These are phyloP conservation scores for Daldinia bambusicola DNA, from an alignment of 495 filamentous ascomycete species.

Conservation along the genomic window DNA sequence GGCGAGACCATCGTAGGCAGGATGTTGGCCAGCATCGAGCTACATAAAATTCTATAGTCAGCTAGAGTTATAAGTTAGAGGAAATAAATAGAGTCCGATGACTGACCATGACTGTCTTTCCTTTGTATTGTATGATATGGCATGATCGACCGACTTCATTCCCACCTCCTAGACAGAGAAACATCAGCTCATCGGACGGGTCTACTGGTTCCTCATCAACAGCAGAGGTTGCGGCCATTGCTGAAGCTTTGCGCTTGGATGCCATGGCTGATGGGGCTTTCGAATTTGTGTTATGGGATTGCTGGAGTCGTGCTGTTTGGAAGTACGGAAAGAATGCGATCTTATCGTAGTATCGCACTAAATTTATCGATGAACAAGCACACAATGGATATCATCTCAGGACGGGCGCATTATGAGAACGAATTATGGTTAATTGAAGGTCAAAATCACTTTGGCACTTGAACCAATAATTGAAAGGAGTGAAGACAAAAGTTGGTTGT, in stretches of 20 bases:
- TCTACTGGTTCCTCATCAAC: conserved; percentile 75
- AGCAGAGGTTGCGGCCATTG: conserved; percentile 62
- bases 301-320: not conserved
- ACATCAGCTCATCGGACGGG: conserved; percentile 87
- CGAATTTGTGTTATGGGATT: not conserved
- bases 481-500: not conserved
- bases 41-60: conserved; percentile 49
- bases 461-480: conserved; percentile 3
- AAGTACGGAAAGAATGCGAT: conserved; percentile 7
- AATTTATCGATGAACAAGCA: not conserved
- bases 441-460: not conserved
- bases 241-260: conserved; percentile 77
- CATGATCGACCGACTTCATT: conserved; percentile 98
- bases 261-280: conserved; percentile 64
- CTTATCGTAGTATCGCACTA: not conserved
- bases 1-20: conserved; percentile 94
- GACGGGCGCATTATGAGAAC: conserved; percentile 1
- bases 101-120: conserved; percentile 96
- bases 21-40: conserved; percentile 97
- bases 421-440: conserved; percentile 4
- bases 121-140: conserved; percentile 98
- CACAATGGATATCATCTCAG: conserved; percentile 17
- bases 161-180: conserved; percentile 91
- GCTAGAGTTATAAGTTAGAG: not conserved
- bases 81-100: conserved; percentile 15